Conservation (phyloP, 371 early-diverging fungal species). For the Rhizomucor miehei region DNA sequence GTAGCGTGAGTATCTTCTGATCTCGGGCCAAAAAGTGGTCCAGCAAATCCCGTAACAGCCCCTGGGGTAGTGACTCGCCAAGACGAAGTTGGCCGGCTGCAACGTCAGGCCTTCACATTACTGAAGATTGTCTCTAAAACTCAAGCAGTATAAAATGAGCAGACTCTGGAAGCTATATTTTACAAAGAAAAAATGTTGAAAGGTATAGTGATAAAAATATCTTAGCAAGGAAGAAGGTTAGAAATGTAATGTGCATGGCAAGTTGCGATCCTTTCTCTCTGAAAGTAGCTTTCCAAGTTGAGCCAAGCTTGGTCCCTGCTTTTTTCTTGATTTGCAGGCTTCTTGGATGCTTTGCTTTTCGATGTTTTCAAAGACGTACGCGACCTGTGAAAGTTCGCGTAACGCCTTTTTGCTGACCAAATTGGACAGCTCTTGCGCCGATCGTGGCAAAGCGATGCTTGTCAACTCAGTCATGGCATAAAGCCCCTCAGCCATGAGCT, state of each 20-base stretch:
- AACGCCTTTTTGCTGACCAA: background rate
- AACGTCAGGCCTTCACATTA: too few species aligned
- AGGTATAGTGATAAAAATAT: too few species aligned
- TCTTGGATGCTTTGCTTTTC: background rate
- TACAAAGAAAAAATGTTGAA: too few species aligned
- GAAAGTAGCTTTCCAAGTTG: background rate
- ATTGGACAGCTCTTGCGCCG: conserved; percentile 4
- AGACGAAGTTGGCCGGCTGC: too few species aligned
- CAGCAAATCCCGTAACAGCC: too few species aligned
- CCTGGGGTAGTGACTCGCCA: too few species aligned
- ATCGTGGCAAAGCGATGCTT: conserved; percentile 1
- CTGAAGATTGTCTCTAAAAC: too few species aligned
- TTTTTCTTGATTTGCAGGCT: background rate
- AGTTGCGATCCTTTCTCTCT: background rate
- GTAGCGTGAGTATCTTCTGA: too few species aligned
- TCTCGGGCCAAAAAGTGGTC: too few species aligned
- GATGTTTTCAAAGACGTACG: background rate
- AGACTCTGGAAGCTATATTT: too few species aligned
- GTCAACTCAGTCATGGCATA: conserved; percentile 3
- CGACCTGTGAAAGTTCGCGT: background rate
- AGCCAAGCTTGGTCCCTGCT: background rate
- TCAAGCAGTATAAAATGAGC: too few species aligned
- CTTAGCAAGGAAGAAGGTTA: too few species aligned
- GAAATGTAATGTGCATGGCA: background rate
- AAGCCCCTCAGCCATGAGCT: conserved; percentile 1